These are phyloP conservation scores for Paxillus involutus DNA, from an alignment of 768 basidiomycete genomes.

Conservation along the genomic window DNA sequence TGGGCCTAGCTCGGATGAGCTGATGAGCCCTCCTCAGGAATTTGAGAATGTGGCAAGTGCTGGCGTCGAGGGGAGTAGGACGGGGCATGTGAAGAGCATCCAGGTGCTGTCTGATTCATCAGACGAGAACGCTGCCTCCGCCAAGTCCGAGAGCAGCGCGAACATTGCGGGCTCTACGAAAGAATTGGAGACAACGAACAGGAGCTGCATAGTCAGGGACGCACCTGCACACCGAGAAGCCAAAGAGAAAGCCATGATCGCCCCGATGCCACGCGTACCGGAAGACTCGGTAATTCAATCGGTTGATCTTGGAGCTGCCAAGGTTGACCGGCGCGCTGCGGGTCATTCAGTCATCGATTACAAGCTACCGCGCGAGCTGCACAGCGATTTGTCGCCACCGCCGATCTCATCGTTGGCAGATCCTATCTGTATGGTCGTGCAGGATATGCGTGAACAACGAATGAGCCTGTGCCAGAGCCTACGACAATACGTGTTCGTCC, in stretches of 20 bases:
- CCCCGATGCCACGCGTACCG: not conserved
- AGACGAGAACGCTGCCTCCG: not conserved
- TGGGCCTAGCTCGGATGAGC: conserved; percentile 13
- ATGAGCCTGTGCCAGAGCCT: conserved; percentile 97
- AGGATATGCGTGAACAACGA: conserved; percentile 93
- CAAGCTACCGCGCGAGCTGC: conserved; percentile 61
- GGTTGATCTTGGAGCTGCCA: not conserved
- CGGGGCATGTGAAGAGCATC: conserved; percentile 5
- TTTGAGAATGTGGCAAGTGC: conserved; percentile 12
- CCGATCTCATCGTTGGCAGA: conserved; percentile 64
- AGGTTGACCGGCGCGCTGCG: conserved; percentile 9
- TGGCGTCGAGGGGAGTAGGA: conserved; percentile 9
- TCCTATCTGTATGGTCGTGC: conserved; percentile 79
- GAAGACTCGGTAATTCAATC: conserved; percentile 1
- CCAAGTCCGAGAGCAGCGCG: not conserved
- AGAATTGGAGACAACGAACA: not conserved
- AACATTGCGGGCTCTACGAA: conserved; percentile 1
- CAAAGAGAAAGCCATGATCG: not conserved
- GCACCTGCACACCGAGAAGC: not conserved
- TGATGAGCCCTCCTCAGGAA: conserved; percentile 13
- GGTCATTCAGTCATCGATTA: conserved; percentile 45
- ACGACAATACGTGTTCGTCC: conserved; percentile 92
- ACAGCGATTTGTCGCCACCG: conserved; percentile 53
- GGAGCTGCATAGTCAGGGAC: not conserved
- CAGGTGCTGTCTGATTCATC: conserved; percentile 5